These are phyloP conservation scores for Hypomyces perniciosus DNA, from an alignment of 2,329 filamentous ascomycete genomes.

Conservation along the genomic window DNA sequence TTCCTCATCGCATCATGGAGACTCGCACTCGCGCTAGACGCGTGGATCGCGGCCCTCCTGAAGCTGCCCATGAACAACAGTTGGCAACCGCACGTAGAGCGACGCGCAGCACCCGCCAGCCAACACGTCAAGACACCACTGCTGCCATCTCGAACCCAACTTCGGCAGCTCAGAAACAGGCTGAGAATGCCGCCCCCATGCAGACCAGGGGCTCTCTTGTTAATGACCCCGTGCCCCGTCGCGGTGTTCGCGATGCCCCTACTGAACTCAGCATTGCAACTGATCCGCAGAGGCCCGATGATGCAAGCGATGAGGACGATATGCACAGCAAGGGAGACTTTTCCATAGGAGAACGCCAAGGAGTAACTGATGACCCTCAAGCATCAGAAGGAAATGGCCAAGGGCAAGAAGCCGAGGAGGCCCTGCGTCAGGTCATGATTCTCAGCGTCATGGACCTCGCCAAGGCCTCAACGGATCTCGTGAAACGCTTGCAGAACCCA, in stretches of 20 bases:
- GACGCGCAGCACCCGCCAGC: slow-evolving; percentile 17
- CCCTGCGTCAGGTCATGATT: slow-evolving; percentile 19
- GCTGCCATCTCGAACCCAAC: not conserved
- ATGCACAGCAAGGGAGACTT: slow-evolving; percentile 5
- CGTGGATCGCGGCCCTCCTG: slow-evolving; percentile 6
- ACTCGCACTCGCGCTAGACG: slow-evolving; percentile 16
- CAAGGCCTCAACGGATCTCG: slow-evolving; percentile 22
- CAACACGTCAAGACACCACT: not conserved
- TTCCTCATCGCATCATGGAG: slow-evolving; percentile 14
- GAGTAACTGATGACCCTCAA: not conserved
- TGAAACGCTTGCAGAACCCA: slow-evolving; percentile 19
- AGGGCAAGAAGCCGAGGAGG: slow-evolving; percentile 12
- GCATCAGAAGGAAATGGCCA: not conserved
- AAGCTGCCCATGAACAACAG: not conserved
- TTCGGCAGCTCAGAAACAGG: not conserved
- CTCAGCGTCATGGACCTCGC: slow-evolving; percentile 23
- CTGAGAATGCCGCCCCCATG: not conserved
- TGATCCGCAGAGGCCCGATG: slow-evolving; percentile 17
- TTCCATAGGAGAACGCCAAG: not conserved
- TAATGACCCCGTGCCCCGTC: slow-evolving; percentile 16
- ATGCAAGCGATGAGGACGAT: slow-evolving; percentile 15
- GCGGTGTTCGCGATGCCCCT: slow-evolving; percentile 18
- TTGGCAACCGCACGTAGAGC: slow-evolving; percentile 1
- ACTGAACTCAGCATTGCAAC: slow-evolving; percentile 15
- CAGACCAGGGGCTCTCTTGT: slow-evolving; percentile 11